Conservation (phyloP, 495 filamentous ascomycete genomes). For the Delitschia confertaspora region DNA sequence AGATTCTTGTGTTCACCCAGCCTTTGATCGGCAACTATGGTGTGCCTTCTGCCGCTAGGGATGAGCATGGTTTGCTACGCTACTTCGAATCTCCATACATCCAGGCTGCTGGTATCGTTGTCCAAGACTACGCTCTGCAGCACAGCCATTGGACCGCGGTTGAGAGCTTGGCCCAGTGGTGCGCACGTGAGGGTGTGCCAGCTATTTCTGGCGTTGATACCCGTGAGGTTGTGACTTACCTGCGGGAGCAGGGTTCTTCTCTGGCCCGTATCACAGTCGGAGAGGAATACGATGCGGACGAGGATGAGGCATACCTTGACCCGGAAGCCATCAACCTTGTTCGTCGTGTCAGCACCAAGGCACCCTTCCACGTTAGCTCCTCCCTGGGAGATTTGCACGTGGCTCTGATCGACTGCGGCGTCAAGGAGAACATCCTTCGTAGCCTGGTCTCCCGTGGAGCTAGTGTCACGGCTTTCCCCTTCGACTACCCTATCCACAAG, state of each 20-base stretch:
- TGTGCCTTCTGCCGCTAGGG: constrained; percentile 68
- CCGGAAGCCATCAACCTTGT: constrained; percentile 95
- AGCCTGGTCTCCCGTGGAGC: constrained; percentile 81
- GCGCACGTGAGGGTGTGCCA: constrained; percentile 87
- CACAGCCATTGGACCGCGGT: constrained; percentile 99
- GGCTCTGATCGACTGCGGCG: constrained; percentile 93
- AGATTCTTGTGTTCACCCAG: constrained; percentile 97
- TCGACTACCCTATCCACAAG: constrained; percentile 95
- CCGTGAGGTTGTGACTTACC: constrained; percentile 85
- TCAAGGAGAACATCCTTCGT: constrained; percentile 98
- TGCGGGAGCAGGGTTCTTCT: constrained; percentile 93
- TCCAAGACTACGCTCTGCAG: constrained; percentile 83
- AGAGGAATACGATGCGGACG: constrained; percentile 96
- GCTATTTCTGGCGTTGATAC: constrained; percentile 97
- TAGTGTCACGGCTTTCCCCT: constrained; percentile 86
- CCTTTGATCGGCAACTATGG: constrained; percentile 99
- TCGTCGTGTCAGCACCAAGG: constrained; percentile 90
- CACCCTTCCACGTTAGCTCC: constrained; percentile 86
- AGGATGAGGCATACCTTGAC: constrained; percentile 93
- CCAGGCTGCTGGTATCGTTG: constrained; percentile 90
- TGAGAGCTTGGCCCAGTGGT: constrained; percentile 87
- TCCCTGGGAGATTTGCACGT: constrained; percentile 75
- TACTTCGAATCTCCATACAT: constrained; percentile 97
- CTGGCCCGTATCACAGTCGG: constrained; percentile 91
- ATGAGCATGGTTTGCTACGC: constrained; percentile 69